Percentiles rank a stretch among this genome's conserved stretches.
These are phyloP conservation scores for Glonium stellatum DNA, from an alignment of 495 filamentous ascomycete genomes.

Conservation along the genomic window DNA sequence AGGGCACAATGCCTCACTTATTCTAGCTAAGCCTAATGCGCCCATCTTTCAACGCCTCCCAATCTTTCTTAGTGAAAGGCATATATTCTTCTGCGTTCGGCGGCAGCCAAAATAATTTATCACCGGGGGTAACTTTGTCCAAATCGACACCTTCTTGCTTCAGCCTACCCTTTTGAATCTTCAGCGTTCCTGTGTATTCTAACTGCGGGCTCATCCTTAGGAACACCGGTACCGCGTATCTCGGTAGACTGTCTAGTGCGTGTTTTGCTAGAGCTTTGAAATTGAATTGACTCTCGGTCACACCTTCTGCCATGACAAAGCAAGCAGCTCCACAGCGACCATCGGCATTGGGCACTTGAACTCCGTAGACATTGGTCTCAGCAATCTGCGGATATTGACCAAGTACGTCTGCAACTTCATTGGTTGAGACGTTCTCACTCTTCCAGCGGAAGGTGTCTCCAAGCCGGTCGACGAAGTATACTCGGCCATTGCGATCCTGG, in stretches of 20 bases:
- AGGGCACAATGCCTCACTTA: no score
- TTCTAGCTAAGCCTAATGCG: conserved; percentile 21
- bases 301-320: conserved; percentile 22
- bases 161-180: conserved; percentile 27
- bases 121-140: conserved; percentile 10
- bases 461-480: conserved; percentile 46
- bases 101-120: conserved; percentile 32
- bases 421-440: conserved; percentile 56
- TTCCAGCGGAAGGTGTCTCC: conserved; percentile 97
- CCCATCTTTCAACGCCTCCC: conserved; percentile 23
- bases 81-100: conserved; percentile 25
- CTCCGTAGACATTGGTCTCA: conserved; percentile 37
- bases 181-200: conserved; percentile 28
- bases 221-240: conserved; percentile 36
- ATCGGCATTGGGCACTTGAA: conserved; percentile 29
- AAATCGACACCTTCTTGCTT: conserved; percentile 26
- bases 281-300: conserved; percentile 14
- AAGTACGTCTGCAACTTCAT: conserved; percentile 35
- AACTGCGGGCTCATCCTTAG: conserved; percentile 29
- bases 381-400: conserved; percentile 31
- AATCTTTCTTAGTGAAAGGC: conserved; percentile 30
- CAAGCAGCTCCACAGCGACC: conserved; percentile 20
- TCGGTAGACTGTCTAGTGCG: conserved; percentile 25
- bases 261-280: conserved; percentile 27
- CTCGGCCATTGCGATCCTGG: conserved; percentile 15